These are phyloP conservation scores for Globisporangium ultimum DNA, from an alignment of 352 stramenopile species.

Conservation along the genomic window DNA sequence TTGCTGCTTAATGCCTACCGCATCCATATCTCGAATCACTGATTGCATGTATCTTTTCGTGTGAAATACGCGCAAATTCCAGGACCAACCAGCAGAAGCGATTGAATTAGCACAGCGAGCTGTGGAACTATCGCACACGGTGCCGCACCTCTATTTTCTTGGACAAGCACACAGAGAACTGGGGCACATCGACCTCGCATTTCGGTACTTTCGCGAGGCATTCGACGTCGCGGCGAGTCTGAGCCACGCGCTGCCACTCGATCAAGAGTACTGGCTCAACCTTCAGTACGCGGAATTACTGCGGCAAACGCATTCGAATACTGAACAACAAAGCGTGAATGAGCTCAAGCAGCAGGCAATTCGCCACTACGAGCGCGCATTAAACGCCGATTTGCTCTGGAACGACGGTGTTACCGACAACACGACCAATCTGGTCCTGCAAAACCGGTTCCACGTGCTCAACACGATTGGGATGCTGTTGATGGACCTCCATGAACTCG, in stretches of 20 bases:
- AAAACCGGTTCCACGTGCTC: conserved; percentile 12
- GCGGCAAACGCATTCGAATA: neutral
- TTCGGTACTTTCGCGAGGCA: conserved; percentile 2
- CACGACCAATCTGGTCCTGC: neutral
- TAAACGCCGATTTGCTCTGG: neutral
- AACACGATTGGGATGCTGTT: conserved; percentile 29
- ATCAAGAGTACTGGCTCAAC: conserved; percentile 11
- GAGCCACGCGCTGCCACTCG: neutral
- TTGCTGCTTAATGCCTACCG: too few species aligned
- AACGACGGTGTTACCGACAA: neutral
- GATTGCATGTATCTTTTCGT: too few species aligned
- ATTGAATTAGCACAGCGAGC: neutral
- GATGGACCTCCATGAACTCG: conserved; percentile 5
- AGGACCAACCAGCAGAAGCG: neutral
- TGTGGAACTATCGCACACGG: neutral
- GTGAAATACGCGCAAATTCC: too few species aligned
- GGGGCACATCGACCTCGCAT: neutral
- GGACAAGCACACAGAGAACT: conserved; percentile 3
- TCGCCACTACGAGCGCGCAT: conserved; percentile 8
- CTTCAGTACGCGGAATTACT: conserved; percentile 18
- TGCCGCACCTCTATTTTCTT: conserved; percentile 11
- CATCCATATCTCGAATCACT: too few species aligned
- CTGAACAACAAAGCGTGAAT: neutral
- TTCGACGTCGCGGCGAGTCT: neutral
- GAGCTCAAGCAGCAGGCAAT: conserved; percentile 1